Conservation (phyloP, 345 rosid genomes). For the Eucalyptus rudis region DNA sequence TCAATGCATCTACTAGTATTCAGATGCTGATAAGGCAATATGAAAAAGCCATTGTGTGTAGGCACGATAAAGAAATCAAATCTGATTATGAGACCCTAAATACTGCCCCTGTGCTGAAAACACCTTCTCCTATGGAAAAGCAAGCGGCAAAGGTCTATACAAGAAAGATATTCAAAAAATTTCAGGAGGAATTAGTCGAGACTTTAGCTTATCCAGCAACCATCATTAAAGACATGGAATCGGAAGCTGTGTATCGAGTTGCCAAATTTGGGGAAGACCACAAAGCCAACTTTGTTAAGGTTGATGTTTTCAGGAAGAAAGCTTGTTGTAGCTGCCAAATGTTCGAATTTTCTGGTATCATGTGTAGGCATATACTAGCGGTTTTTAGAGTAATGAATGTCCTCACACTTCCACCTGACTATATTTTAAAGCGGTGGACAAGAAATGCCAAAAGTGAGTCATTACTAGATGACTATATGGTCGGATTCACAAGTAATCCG, state of each 20-base stretch:
- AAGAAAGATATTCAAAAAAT: constrained; percentile 42
- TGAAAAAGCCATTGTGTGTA: constrained; percentile 48
- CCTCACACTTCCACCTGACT: constrained; percentile 54
- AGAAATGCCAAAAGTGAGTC: constrained; percentile 51
- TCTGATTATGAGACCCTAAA: constrained; percentile 58
- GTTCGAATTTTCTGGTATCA: constrained; percentile 69
- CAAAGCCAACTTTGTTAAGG: constrained; percentile 44
- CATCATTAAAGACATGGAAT: constrained; percentile 37
- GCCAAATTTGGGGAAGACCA: constrained; percentile 58
- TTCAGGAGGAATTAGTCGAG: constrained; percentile 73
- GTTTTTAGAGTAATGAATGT: constrained; percentile 65
- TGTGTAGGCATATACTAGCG: constrained; percentile 62
- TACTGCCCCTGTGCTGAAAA: constrained; percentile 40
- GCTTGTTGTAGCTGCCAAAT: constrained; percentile 74
- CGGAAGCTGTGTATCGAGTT: constrained; percentile 42
- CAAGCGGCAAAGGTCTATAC: constrained; percentile 69
- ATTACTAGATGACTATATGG: constrained; percentile 13
- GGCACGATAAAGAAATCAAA: constrained; percentile 63
- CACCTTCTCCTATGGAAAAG: constrained; percentile 77
- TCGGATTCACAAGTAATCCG: constrained; percentile 19
- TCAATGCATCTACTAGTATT: constrained; percentile 53
- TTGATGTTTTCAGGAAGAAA: constrained; percentile 48
- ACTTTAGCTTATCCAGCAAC: constrained; percentile 54
- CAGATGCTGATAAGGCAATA: constrained; percentile 40
- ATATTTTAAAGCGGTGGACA: constrained; percentile 66